Percentiles rank a stretch among this genome's conserved stretches.
Conservation (phyloP, 2,329 filamentous ascomycete species). For the Anisogramma anomala region DNA sequence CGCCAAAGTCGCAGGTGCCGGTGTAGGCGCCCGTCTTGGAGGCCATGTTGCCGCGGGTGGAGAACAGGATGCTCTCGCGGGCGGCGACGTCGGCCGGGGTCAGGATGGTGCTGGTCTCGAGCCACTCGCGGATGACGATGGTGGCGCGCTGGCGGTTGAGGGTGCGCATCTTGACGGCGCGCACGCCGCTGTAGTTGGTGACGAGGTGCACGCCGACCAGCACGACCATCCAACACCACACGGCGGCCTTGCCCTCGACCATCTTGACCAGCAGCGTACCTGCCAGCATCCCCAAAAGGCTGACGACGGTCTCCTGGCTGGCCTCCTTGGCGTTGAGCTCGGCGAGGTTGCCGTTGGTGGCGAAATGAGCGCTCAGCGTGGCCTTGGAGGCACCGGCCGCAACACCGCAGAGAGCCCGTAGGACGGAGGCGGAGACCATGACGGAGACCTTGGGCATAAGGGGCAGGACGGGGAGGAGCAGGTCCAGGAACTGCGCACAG, state of each 20-base stretch:
- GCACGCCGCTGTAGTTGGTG: conserved; percentile 79
- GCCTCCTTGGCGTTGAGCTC: conserved; percentile 93
- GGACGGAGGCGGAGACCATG: conserved; percentile 38
- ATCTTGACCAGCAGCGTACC: conserved; percentile 72
- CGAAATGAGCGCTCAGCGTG: conserved; percentile 84
- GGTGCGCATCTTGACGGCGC: conserved; percentile 69
- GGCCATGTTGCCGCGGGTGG: conserved; percentile 32
- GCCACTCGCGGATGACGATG: conserved; percentile 55
- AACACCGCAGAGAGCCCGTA: conserved; percentile 67
- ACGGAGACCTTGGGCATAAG: conserved; percentile 36
- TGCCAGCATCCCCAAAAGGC: conserved; percentile 72
- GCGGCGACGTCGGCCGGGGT: conserved; percentile 55
- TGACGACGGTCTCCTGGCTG: conserved; percentile 89
- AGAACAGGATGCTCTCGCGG: conserved; percentile 54
- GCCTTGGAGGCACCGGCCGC: conserved; percentile 85
- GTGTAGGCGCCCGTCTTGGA: conserved; percentile 26
- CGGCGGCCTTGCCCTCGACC: conserved; percentile 58
- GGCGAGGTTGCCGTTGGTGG: conserved; percentile 71
- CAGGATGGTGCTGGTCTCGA: conserved; percentile 40
- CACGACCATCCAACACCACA: conserved; percentile 60
- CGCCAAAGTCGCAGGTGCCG: conserved; percentile 25
- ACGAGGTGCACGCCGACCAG: conserved; percentile 67
- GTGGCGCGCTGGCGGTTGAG: conserved; percentile 80
- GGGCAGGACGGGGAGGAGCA: conserved; percentile 64
- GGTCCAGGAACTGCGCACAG: conserved; percentile 72